Evolutionary conservation across 208 protist genomes (phyloP).

Genomic region (Leptomonas pyrrhocoris): DNA sequence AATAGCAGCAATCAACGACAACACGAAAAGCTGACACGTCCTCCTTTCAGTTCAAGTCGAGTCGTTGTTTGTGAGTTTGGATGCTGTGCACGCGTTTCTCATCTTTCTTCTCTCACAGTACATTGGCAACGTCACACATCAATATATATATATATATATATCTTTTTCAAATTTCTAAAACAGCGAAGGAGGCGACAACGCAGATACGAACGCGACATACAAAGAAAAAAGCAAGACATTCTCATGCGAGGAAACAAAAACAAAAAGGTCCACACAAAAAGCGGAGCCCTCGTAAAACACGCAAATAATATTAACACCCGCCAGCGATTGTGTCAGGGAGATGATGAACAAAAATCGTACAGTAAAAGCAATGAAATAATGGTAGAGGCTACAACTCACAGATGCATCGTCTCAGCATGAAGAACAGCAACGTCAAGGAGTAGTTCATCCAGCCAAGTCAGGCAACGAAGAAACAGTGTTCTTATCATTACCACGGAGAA

Average conservation of each 20-base stretch:
- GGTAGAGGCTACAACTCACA: background rate
- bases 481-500: too few species aligned
- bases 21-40: too few species aligned
- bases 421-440: too few species aligned
- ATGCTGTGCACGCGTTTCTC: background rate
- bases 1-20: too few species aligned
- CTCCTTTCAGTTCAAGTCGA: too few species aligned
- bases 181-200: background rate
- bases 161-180: background rate
- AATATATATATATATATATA: background rate
- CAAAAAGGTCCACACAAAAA: background rate
- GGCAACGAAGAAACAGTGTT: too few species aligned
- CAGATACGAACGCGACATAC: background rate
- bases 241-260: background rate
- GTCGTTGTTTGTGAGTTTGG: too few species aligned
- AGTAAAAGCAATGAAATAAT: background rate
- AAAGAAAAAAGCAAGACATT: background rate
- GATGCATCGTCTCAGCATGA: background rate
- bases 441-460: too few species aligned
- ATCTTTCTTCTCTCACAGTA: conserved; percentile 6
- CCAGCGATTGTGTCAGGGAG: too few species aligned
- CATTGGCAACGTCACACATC: background rate
- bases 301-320: too few species aligned
- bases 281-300: too few species aligned
- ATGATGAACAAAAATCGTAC: conserved; percentile 7